phyloP scores from a whole-genome alignment of 1,284 basidiomycete genomes.

The Cryptococcus floricola region DNA sequence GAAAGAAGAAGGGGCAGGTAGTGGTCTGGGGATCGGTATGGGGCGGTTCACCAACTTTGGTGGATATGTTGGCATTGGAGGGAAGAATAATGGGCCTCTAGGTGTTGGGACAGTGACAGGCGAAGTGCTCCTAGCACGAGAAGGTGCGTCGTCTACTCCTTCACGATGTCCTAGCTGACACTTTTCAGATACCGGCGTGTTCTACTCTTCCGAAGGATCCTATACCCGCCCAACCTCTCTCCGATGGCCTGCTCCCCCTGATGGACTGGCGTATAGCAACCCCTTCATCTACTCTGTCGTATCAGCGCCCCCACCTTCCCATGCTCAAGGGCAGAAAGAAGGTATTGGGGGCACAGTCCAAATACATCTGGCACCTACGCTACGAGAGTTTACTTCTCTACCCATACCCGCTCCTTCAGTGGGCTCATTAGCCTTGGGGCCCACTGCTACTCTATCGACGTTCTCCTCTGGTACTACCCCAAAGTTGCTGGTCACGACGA shows the following conservation, averaged over 20 bases:
- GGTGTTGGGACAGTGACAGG: conserved; percentile 59
- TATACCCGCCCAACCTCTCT: conserved; percentile 59
- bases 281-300: conserved; percentile 81
- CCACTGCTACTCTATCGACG: conserved; percentile 6
- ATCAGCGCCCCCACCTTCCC: conserved; percentile 48
- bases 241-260: conserved; percentile 75
- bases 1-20: conserved; percentile 1
- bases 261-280: conserved; percentile 69
- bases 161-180: not conserved
- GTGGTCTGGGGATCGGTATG: conserved; percentile 9
- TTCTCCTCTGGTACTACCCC: not conserved
- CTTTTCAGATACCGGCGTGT: conserved; percentile 63
- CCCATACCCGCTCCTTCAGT: conserved; percentile 55
- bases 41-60: conserved; percentile 66
- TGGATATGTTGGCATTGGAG: conserved; percentile 81
- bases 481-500: conserved; percentile 60
- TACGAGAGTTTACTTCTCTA: conserved; percentile 54
- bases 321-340: no score
- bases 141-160: conserved; percentile 58
- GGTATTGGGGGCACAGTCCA: conserved; percentile 52
- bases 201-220: conserved; percentile 68
- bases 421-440: conserved; percentile 17
- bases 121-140: conserved; percentile 72
- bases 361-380: conserved; percentile 71
- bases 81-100: conserved; percentile 64